Evolutionary conservation across 345 rosid genomes (phyloP), one percentile per base, ranked within the genome.

Genomic region (Boechera divaricarpa): DNA sequence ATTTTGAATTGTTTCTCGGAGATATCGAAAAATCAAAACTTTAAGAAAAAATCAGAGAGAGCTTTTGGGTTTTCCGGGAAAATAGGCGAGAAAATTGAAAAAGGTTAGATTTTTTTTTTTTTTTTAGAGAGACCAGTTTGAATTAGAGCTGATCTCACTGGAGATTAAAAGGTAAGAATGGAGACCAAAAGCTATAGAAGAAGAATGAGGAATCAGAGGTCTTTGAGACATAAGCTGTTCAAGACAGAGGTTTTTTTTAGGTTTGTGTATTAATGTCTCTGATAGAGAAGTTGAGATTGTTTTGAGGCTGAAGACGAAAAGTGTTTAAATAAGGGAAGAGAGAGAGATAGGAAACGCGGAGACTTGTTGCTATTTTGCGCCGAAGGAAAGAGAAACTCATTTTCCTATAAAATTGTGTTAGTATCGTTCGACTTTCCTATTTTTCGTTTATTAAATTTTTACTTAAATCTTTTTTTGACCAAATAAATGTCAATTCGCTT

Each of bases 101-200:
- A 73, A 29, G 69, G 29, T 67, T 39, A 4, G 59, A 31, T 5
- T 76, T 61, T 51, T 33, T 56, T 32, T 18, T 3, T 1, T 8
- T 6, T 18, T 0, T 74, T 61, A 80, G 1, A 68, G 76, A 75
- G 68, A 73, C 87, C 89, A 88, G 56, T 84, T 79, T 51, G 89
- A 82, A 57, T 33, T 85, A 5, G 91, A 81, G 83, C 74, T 88
- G 85, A 83, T 84, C 59, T 90, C 91, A 84, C 83, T 80, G 84
- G 91, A 93, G 63, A 93, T 82, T 42, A 89, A 80, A 81, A 87
- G 91, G 82, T 86, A 89, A 70, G 94, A 92, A 74, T 88, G 96
- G 78, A 86, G 85, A 81, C 76, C 73, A 15, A 82, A 86, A 67
- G 96, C 96, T 2, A 82, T 74, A 33, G 90, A 82, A 49, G 91